phyloP scores from a whole-genome alignment of 208 protist genomes.

The Endotrypanum monterogeii region DNA sequence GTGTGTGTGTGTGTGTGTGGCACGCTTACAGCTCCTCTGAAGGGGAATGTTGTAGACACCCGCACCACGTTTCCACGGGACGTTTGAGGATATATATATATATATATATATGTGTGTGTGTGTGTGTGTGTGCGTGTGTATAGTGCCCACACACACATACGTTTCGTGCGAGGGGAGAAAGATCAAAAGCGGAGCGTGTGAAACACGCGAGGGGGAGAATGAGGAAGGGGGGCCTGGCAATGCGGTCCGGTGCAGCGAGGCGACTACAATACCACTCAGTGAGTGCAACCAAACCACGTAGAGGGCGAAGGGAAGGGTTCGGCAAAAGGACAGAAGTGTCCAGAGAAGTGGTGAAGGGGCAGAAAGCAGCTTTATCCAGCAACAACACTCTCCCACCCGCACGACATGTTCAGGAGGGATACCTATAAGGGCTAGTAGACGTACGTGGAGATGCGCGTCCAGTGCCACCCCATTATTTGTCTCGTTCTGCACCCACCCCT shows the following conservation, averaged over 20 bases:
- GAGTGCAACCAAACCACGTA: background rate
- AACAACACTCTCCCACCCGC: no score
- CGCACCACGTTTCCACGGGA: no score
- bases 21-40: background rate
- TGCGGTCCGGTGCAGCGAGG: background rate
- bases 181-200: background rate
- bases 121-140: slow-evolving; percentile 12
- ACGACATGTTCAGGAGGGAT: no score
- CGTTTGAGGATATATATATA: no score
- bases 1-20: slow-evolving; percentile 12
- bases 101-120: no score
- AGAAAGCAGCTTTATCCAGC: background rate
- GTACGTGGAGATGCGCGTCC: no score
- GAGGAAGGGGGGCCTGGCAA: background rate
- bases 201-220: background rate
- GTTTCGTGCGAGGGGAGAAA: background rate
- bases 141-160: background rate
- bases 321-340: no score
- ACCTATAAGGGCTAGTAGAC: no score
- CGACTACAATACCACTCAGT: background rate
- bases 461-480: no score
- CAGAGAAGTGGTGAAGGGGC: no score
- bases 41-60: no score
- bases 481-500: no score
- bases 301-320: background rate